These are phyloP conservation scores for Rubia occidens DNA, from an alignment of 305 asterid species.

Conservation along the genomic window DNA sequence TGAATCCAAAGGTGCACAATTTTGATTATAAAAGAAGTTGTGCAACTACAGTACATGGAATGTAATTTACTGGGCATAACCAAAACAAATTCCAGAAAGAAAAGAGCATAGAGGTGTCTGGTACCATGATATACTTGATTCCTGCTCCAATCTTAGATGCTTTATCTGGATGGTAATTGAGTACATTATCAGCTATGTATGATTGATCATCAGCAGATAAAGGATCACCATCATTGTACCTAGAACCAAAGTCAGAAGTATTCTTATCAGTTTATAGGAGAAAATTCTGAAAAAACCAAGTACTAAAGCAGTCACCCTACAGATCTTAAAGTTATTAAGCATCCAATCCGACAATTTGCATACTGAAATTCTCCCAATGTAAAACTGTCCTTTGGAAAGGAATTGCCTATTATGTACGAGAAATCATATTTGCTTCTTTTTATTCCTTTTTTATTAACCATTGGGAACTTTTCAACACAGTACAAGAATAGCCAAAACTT, in stretches of 20 bases:
- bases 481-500: slow-evolving; percentile 4
- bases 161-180: slow-evolving; percentile 81
- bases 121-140: slow-evolving; percentile 63
- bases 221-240: slow-evolving; percentile 87
- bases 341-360: background rate
- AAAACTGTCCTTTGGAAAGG: background rate
- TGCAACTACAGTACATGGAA: background rate
- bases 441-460: background rate
- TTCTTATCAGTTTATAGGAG: background rate
- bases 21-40: background rate
- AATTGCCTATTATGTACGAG: background rate
- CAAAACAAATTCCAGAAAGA: background rate
- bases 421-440: background rate
- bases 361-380: background rate
- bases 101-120: slow-evolving; percentile 12
- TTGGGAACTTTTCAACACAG: background rate
- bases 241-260: slow-evolving; percentile 20
- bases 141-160: slow-evolving; percentile 74
- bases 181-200: slow-evolving; percentile 56
- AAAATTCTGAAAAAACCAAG: background rate
- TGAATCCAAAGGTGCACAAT: background rate
- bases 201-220: slow-evolving; percentile 73
- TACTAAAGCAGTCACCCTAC: background rate
- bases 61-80: background rate
- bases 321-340: background rate